Evolutionary conservation across 2,329 filamentous ascomycete species (phyloP).

Genomic region (Fusarium musae): DNA sequence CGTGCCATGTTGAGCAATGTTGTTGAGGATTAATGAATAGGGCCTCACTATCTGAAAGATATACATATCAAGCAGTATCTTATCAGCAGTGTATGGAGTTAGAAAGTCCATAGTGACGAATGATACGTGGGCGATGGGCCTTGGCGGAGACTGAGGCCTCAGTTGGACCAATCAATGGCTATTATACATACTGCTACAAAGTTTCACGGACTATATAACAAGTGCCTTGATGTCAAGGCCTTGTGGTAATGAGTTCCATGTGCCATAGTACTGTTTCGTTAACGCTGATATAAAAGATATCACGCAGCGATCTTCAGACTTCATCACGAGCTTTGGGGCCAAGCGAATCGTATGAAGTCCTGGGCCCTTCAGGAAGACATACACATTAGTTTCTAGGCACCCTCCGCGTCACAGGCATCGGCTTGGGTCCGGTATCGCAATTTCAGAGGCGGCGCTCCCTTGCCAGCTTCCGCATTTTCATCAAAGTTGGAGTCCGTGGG

Average conservation of each 20-base stretch:
- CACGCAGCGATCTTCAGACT: accelerated
- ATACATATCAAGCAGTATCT: not conserved
- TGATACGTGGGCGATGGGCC: not conserved
- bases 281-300: not conserved
- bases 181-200: accelerated
- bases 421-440: not conserved
- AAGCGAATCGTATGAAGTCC: accelerated
- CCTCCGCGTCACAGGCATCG: not conserved
- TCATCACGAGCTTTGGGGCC: not conserved
- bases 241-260: too few relatives aligned
- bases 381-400: not conserved
- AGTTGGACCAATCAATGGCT: not conserved
- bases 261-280: too few relatives aligned
- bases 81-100: not conserved
- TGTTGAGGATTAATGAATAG: accelerated
- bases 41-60: not conserved
- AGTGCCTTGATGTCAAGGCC: not conserved
- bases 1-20: not conserved
- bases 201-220: accelerated
- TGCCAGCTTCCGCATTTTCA: too few relatives aligned
- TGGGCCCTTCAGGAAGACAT: accelerated
- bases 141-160: not conserved
- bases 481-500: too few relatives aligned
- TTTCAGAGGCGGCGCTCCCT: not conserved
- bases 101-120: not conserved